A percentile compares a stretch with the other conserved stretches of the same genome.
phyloP scores from a whole-genome alignment of 805 yeast species.

The Sugiyamaella boreocaroliniensis region DNA sequence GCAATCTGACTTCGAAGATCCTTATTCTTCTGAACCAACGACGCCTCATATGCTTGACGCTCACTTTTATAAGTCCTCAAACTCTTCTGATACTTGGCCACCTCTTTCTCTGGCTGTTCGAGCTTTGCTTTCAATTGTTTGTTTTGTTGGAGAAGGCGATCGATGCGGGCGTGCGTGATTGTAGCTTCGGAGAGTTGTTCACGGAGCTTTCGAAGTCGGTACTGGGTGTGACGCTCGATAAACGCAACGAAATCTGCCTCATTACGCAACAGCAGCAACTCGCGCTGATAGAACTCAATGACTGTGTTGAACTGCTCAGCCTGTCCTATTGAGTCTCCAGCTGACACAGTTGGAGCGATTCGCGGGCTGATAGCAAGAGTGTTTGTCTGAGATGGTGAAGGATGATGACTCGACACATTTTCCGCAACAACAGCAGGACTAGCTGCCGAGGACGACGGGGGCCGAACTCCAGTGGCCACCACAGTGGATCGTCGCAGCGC shows the following conservation, averaged over 20 bases:
- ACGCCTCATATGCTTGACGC: slow-evolving; percentile 32
- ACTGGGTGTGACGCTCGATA: slow-evolving; percentile 42
- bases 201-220: slow-evolving; percentile 31
- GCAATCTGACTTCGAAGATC: slow-evolving; percentile 26
- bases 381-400: not conserved
- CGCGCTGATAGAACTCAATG: slow-evolving; percentile 49
- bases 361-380: not conserved
- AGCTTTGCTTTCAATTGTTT: slow-evolving; percentile 25
- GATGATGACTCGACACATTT: slow-evolving; percentile 7
- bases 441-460: slow-evolving; percentile 3
- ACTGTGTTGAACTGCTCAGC: slow-evolving; percentile 16
- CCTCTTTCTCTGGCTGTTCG: slow-evolving; percentile 25
- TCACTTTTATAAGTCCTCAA: slow-evolving; percentile 30
- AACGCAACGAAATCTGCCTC: slow-evolving; percentile 56
- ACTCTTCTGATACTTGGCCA: slow-evolving; percentile 28
- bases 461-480: not conserved
- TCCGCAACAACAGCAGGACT: slow-evolving; percentile 10
- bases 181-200: slow-evolving; percentile 27
- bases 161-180: slow-evolving; percentile 27
- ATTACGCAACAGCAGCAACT: slow-evolving; percentile 48
- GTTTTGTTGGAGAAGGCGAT: slow-evolving; percentile 27
- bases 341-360: not conserved
- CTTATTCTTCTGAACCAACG: slow-evolving; percentile 29
- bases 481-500: slow-evolving; percentile 10
- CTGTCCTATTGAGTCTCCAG: slow-evolving; percentile 1